phyloP scores from a whole-genome alignment of 495 filamentous ascomycete species.

The Copromyces sp. region DNA sequence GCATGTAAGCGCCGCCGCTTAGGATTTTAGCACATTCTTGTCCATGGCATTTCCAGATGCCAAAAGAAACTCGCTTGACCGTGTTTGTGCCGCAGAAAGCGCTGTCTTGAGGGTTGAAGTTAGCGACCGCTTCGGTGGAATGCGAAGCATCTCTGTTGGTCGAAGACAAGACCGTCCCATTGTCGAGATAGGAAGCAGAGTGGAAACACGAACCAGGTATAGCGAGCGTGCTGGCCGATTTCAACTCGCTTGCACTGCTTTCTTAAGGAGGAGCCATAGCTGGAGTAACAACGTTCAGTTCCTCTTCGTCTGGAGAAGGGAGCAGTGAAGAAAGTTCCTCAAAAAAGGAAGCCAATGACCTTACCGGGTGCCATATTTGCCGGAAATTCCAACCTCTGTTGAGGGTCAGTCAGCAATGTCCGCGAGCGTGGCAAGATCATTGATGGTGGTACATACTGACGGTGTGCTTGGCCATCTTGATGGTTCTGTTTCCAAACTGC shows the following conservation, averaged over 20 bases:
- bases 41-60: constrained; percentile 83
- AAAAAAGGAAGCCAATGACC: neutral
- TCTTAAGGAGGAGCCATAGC: constrained; percentile 94
- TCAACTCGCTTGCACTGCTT: constrained; percentile 99
- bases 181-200: neutral
- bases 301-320: neutral
- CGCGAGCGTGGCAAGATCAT: neutral
- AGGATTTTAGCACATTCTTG: constrained; percentile 64
- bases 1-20: constrained; percentile 82
- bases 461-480: constrained; percentile 11
- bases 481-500: neutral
- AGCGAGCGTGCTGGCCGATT: constrained; percentile 82
- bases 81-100: constrained; percentile 81
- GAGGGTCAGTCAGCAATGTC: neutral
- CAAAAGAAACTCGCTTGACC: constrained; percentile 77
- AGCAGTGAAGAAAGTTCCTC: neutral
- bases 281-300: neutral
- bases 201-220: constrained; percentile 39
- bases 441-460: constrained; percentile 1
- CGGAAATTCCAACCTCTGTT: constrained; percentile 14
- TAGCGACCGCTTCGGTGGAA: neutral
- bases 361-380: constrained; percentile 10
- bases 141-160: neutral
- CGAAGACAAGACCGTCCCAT: neutral
- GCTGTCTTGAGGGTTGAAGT: neutral